Conservation (phyloP, 257 asterid species). For the Capsicum pubescens region DNA sequence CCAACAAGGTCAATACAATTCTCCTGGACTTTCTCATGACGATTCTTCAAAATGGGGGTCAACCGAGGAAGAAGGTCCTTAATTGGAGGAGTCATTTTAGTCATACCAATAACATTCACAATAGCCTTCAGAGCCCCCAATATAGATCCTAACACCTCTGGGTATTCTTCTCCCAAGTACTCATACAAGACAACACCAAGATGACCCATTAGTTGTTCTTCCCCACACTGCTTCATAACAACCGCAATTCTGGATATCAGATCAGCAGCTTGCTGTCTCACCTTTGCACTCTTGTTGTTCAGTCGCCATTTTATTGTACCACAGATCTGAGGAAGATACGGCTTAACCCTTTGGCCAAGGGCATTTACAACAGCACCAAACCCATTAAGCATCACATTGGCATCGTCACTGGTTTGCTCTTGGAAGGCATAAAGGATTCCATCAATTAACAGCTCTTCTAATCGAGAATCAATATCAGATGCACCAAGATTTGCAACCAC, state of each 20-base stretch:
- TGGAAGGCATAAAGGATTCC: slow-evolving; percentile 91
- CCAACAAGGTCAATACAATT: slow-evolving; percentile 93
- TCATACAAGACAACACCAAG: slow-evolving; percentile 89
- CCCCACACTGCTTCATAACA: slow-evolving; percentile 90
- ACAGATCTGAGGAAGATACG: slow-evolving; percentile 92
- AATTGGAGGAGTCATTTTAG: slow-evolving; percentile 93
- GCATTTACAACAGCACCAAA: slow-evolving; percentile 94
- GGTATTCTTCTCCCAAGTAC: slow-evolving; percentile 90
- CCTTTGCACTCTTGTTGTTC: slow-evolving; percentile 91
- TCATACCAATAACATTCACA: slow-evolving; percentile 93
- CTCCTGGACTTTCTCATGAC: slow-evolving; percentile 93
- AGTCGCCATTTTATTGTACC: slow-evolving; percentile 94
- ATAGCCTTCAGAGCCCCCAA: slow-evolving; percentile 89
- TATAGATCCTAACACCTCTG: slow-evolving; percentile 88
- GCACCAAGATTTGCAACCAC: slow-evolving; percentile 92
- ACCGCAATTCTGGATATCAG: slow-evolving; percentile 87
- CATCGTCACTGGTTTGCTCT: slow-evolving; percentile 95
- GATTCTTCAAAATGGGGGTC: slow-evolving; percentile 88
- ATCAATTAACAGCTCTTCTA: slow-evolving; percentile 83
- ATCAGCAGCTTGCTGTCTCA: slow-evolving; percentile 92
- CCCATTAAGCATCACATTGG: slow-evolving; percentile 92
- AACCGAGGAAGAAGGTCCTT: slow-evolving; percentile 93
- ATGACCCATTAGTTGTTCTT: slow-evolving; percentile 91
- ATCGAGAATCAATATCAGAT: slow-evolving; percentile 84
- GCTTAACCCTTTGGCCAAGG: slow-evolving; percentile 87